Evolutionary conservation across 441 rosid species (phyloP).

Genomic region (Hura crepitans): DNA sequence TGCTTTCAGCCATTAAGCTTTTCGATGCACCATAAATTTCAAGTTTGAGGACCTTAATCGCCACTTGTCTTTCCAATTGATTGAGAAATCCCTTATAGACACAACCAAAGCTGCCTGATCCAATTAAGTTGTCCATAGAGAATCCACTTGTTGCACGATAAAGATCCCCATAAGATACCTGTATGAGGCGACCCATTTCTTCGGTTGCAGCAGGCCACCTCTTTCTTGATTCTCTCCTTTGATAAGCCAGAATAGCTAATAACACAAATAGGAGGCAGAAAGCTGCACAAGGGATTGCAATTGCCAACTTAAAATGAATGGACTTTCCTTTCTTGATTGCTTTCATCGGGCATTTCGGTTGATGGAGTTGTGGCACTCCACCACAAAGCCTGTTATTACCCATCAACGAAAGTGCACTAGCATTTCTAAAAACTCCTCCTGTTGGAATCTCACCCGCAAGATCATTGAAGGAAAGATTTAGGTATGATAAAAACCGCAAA

Average conservation of each 20-base stretch:
- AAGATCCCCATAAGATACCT: conserved; percentile 7
- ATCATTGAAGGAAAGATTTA: conserved; percentile 17
- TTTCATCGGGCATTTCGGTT: neutral
- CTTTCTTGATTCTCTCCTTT: conserved; percentile 3
- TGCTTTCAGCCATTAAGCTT: conserved; percentile 26
- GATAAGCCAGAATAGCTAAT: neutral
- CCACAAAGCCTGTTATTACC: conserved; percentile 27
- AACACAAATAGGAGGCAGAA: neutral
- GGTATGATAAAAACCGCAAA: neutral
- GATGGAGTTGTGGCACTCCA: conserved; percentile 15
- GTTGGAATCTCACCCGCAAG: conserved; percentile 8
- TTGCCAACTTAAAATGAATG: neutral
- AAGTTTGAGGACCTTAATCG: conserved; percentile 27
- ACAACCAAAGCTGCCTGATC: conserved; percentile 24
- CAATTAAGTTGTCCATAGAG: conserved; percentile 19
- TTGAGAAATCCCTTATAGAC: conserved; percentile 28
- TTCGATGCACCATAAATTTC: conserved; percentile 19
- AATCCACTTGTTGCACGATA: conserved; percentile 20
- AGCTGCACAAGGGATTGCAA: neutral
- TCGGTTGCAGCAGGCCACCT: neutral
- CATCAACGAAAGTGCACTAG: neutral
- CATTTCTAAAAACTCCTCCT: conserved; percentile 13
- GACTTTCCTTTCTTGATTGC: neutral
- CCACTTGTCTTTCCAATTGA: conserved; percentile 1
- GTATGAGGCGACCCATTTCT: neutral